phyloP scores from a whole-genome alignment of 805 yeast genomes.

The Starmera pachycereana region DNA sequence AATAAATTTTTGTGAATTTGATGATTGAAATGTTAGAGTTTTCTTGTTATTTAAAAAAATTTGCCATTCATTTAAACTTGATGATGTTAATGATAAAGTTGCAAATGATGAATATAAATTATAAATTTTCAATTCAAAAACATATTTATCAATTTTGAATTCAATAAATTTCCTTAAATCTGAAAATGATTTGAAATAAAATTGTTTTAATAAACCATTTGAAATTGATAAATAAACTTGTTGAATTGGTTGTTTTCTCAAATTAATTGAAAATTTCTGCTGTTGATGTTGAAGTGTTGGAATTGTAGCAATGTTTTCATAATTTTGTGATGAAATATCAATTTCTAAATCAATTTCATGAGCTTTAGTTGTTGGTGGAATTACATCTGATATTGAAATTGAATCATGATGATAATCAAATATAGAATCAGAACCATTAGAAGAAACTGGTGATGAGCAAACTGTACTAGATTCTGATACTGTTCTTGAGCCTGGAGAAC shows the following conservation, averaged over 20 bases:
- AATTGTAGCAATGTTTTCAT: no score
- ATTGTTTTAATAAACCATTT: slow-evolving; percentile 37
- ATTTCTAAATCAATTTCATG: slow-evolving; percentile 6
- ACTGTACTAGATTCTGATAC: background rate
- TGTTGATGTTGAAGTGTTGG: background rate
- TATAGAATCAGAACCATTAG: no score
- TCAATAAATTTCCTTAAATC: slow-evolving; percentile 13
- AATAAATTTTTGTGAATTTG: slow-evolving; percentile 37
- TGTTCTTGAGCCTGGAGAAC: no score
- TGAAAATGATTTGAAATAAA: slow-evolving; percentile 24
- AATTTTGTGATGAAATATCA: no score
- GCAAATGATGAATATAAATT: slow-evolving; percentile 18
- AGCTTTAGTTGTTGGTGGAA: no score
- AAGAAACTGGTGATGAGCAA: no score
- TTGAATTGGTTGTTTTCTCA: slow-evolving; percentile 5
- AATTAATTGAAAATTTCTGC: background rate
- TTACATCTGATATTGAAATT: no score
- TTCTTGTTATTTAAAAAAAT: no score
- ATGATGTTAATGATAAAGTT: no score
- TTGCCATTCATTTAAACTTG: no score
- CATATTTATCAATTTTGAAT: slow-evolving; percentile 12
- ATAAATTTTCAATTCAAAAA: slow-evolving; percentile 12
- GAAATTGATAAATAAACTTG: slow-evolving; percentile 23
- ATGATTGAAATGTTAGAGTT: no score
- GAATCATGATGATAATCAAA: no score